Base-by-base conservation (phyloP, 2,329 filamentous ascomycete species). In the Diaporthe ilicicola region DNA sequence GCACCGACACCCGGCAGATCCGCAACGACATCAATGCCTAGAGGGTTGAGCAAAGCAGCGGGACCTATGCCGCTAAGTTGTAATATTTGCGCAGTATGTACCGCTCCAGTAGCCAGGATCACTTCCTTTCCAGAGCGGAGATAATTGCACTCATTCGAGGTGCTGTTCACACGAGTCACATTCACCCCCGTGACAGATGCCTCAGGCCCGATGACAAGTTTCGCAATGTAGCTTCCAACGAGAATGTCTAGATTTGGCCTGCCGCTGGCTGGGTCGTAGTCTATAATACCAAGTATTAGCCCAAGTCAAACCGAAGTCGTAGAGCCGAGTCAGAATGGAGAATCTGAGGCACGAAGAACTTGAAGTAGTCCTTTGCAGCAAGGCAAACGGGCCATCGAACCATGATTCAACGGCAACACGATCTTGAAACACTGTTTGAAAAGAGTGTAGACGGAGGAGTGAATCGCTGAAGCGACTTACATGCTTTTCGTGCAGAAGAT, bases 1-100 rank as follows among this genome's bases (percentile, higher is more conserved):
- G 83, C 79, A 7, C 85, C 85, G 2, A 88, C 85, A 1, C 83
- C 82, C 4, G 83, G 81, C 19, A 86, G 78, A 59, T 85, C 80
- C 44, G 85, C 78, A 5, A 82, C 69, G 2, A 78, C 77, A 9
- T 81, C 77, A 29, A 88, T 82, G 1, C 82, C 82, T 6, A 81
- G 80, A 19, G 78, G 76, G 19, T 80, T 73, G 3, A 89, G 82
- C 15, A 88, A 76, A 34, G 80, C 76, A 9, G 77, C 78, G 15
- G 83, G 81, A 17, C 82, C 82, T 24, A 83, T 76, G 4, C 81
- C 81, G 53, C 80, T 82, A 13, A 78, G 77, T 72, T 81, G 78
- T 27, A 83, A 71, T 2, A 82, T 53, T 61, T 81, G 78, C 0
- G 81, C 79, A 8, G 77, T 86, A 70, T 84, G 75, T 24, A 85